These are phyloP conservation scores for Immersiella caudata DNA, from an alignment of 495 filamentous ascomycete species.

Conservation along the genomic window DNA sequence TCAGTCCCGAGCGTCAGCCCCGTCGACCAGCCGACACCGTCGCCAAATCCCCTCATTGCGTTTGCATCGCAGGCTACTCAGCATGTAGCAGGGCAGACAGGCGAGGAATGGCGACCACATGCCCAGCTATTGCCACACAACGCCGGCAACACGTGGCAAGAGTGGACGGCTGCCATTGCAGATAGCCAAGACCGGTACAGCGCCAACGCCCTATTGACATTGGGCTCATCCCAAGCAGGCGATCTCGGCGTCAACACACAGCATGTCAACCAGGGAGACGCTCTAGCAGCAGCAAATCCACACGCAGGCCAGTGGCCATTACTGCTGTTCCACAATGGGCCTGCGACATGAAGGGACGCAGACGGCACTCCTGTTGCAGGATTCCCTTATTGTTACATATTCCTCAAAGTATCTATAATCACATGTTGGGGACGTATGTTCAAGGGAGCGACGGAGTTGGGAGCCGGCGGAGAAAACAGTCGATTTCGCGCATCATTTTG, in stretches of 20 bases:
- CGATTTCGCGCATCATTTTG: neutral
- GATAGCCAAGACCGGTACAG: conserved; percentile 51
- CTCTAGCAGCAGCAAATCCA: conserved; percentile 11
- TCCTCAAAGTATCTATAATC: neutral
- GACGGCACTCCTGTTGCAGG: neutral
- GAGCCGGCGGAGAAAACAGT: neutral
- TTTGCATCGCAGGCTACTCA: conserved; percentile 43
- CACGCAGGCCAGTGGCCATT: conserved; percentile 37
- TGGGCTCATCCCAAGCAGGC: conserved; percentile 34
- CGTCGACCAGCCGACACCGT: conserved; percentile 16
- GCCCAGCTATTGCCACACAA: conserved; percentile 27
- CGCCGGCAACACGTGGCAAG: conserved; percentile 46
- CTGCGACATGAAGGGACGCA: neutral
- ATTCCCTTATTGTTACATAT: neutral
- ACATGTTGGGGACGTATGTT: neutral
- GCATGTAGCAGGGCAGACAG: conserved; percentile 34
- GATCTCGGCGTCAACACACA: conserved; percentile 27
- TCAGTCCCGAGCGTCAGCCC: conserved; percentile 13
- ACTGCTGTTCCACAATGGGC: conserved; percentile 32
- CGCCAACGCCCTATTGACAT: conserved; percentile 45
- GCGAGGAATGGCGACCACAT: conserved; percentile 35
- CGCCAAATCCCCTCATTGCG: conserved; percentile 36
- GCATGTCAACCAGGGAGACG: conserved; percentile 27
- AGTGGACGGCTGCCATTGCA: conserved; percentile 51
- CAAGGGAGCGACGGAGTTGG: conserved; percentile 1